Conservation (phyloP, 371 early-diverging fungal genomes). For the Mucor lusitanicus region DNA sequence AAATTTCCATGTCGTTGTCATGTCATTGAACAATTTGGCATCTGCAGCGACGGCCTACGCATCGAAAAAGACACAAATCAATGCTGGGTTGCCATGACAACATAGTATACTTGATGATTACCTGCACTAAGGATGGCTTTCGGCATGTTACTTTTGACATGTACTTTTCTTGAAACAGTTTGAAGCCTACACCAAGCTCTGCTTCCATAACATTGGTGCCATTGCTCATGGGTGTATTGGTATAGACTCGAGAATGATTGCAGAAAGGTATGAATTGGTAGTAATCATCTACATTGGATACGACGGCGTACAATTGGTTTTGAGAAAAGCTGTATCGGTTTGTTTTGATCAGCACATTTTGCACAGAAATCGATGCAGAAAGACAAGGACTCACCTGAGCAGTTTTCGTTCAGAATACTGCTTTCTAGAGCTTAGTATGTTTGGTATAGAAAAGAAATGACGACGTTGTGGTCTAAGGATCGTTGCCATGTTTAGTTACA, state of each 20-base stretch:
- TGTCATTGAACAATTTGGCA: slow-evolving; percentile 67
- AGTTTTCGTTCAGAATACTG: slow-evolving; percentile 34
- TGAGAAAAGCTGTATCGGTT: slow-evolving; percentile 61
- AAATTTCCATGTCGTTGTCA: slow-evolving; percentile 72
- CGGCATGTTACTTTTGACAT: slow-evolving; percentile 73
- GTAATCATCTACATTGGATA: slow-evolving; percentile 78
- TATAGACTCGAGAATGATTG: slow-evolving; percentile 61
- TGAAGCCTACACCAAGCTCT: slow-evolving; percentile 78
- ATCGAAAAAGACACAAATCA: neutral
- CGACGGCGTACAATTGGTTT: slow-evolving; percentile 72
- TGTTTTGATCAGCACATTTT: neutral
- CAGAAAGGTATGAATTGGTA: slow-evolving; percentile 82
- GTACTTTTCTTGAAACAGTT: slow-evolving; percentile 74
- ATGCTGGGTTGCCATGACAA: neutral
- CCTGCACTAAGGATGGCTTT: slow-evolving; percentile 55
- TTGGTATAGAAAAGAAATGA: slow-evolving; percentile 28
- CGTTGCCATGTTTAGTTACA: slow-evolving; percentile 4
- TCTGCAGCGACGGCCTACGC: slow-evolving; percentile 66
- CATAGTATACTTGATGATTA: slow-evolving; percentile 14
- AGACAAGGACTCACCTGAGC: slow-evolving; percentile 23
- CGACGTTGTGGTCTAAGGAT: slow-evolving; percentile 18
- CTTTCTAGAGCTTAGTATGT: slow-evolving; percentile 28
- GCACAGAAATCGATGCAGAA: neutral
- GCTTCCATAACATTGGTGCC: slow-evolving; percentile 53
- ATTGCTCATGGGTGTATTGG: slow-evolving; percentile 19